Evolutionary conservation across 441 rosid genomes (phyloP), one percentile per base, ranked within the genome.

Genomic region (Brassica hybrid): DNA sequence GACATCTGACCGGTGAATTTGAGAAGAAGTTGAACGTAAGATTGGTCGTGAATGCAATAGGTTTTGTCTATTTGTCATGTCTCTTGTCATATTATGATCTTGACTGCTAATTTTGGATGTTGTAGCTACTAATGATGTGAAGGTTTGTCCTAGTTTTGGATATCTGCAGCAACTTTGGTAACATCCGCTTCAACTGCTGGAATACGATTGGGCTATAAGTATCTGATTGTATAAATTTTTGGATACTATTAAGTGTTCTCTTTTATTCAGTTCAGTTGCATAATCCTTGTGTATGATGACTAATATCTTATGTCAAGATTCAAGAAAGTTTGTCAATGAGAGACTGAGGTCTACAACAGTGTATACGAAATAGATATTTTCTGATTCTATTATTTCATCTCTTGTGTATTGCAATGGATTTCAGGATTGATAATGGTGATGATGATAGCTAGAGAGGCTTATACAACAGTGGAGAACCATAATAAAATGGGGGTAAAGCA

Each of bases 391-490:
- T 30, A 30, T 30, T 30, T 30, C 34, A 5, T 30, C 34, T 30
- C 34, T 30, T 30, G 34, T 30, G 34, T 5, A 30, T 67, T 84
- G 83, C 93, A 96, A 98, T 96, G 99, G 98, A 96, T 30, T 86
- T 86, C 74, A 80, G 79, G 75, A 80, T 81, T 71, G 88, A 88
- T 73, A 87, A 83, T 61, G 87, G 89, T 83, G 83, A 88, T 86
- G 88, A 84, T 79, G 91, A 82, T 79, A 41, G 86, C 27, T 25
- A 30, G 34, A 30, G 34, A 30, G 34, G 34, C 6, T 30, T 30
- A 84, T 63, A 85, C 75, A 36, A 77, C 88, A 36, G 80, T 83
- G 45, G 93, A 81, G 82, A 87, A 88, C 76, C 92, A 85, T 78
- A 90, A 76, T 63, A 94, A 85, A 70, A 79, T 79, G 11, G 88